Evolutionary conservation across 768 basidiomycete species (phyloP).

Genomic region (Myochromella boudieri): DNA sequence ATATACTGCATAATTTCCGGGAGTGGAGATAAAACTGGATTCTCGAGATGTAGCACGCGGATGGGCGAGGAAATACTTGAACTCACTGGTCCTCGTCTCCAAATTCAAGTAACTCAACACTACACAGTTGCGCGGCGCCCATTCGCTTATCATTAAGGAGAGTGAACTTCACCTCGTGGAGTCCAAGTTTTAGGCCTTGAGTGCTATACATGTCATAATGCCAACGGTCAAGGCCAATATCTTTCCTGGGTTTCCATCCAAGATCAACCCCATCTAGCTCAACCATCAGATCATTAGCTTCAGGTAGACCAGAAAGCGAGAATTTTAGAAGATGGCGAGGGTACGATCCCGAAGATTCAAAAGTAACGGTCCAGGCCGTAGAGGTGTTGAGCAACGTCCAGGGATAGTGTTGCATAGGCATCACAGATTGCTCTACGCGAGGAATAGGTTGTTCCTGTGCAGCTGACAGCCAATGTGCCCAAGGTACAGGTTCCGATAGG

Average conservation of each 20-base stretch:
- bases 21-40: slow-evolving; percentile 56
- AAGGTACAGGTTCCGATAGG: slow-evolving; percentile 45
- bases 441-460: slow-evolving; percentile 18
- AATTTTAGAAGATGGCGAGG: slow-evolving; percentile 62
- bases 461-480: slow-evolving; percentile 70
- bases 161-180: slow-evolving; percentile 59
- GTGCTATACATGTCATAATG: slow-evolving; percentile 62
- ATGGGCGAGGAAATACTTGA: not conserved
- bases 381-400: slow-evolving; percentile 71
- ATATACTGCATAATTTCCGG: slow-evolving; percentile 64
- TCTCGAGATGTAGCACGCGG: not conserved
- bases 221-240: slow-evolving; percentile 72
- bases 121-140: slow-evolving; percentile 73
- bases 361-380: slow-evolving; percentile 57
- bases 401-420: slow-evolving; percentile 75
- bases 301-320: slow-evolving; percentile 71
- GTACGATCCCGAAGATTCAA: slow-evolving; percentile 65
- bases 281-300: slow-evolving; percentile 49
- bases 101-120: slow-evolving; percentile 71
- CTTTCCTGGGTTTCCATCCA: slow-evolving; percentile 52
- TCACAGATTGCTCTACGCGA: slow-evolving; percentile 65
- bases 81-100: slow-evolving; percentile 62
- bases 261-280: slow-evolving; percentile 62
- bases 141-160: slow-evolving; percentile 47
- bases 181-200: slow-evolving; percentile 41